Evolutionary conservation across 805 yeast species (phyloP).

Genomic region (Saccharomycopsis sp.): DNA sequence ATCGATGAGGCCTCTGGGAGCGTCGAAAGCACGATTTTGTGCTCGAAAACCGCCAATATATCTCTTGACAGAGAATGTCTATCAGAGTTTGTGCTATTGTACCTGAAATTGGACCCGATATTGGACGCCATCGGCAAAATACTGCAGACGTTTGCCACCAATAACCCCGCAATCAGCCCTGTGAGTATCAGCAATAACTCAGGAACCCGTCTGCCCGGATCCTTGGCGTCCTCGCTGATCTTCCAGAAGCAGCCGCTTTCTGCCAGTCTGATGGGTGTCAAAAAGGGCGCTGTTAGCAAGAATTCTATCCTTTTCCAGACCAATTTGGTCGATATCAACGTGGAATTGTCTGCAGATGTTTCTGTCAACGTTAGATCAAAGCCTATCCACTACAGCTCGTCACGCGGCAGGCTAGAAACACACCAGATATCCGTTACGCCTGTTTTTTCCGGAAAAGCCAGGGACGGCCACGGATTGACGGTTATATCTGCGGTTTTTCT

Average conservation of each 20-base stretch:
- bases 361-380: background rate
- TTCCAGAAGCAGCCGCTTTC: conserved; percentile 6
- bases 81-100: conserved; percentile 7
- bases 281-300: background rate
- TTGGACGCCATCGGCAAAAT: conserved; percentile 23
- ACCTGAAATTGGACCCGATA: conserved; percentile 16
- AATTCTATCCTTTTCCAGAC: conserved; percentile 11
- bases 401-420: background rate
- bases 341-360: background rate
- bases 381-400: conserved; percentile 6
- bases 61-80: conserved; percentile 20
- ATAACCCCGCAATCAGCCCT: conserved; percentile 21
- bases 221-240: conserved; percentile 11
- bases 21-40: conserved; percentile 34
- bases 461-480: background rate
- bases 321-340: background rate
- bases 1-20: conserved; percentile 24
- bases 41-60: conserved; percentile 36
- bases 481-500: background rate
- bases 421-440: background rate
- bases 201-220: conserved; percentile 2
- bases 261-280: background rate
- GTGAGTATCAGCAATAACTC: conserved; percentile 17
- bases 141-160: conserved; percentile 21
- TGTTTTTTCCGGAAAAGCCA: background rate